Evolutionary conservation across 2,329 filamentous ascomycete genomes (phyloP).

Genomic region (Gnomoniopsis smithogilvyi): DNA sequence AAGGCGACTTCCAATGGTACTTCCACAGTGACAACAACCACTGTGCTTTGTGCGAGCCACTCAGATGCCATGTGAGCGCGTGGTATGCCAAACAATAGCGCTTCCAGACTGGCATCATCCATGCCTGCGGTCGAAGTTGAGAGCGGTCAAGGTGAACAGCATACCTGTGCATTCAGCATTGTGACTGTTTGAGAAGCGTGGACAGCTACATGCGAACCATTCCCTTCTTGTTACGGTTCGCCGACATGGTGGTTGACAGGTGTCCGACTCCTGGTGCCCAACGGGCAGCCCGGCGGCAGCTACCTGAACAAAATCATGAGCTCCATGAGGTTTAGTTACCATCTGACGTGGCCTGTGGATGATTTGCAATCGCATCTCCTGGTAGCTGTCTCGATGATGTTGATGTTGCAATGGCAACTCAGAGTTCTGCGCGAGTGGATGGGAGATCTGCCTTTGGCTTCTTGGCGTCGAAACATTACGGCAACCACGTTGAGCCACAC

Average conservation of each 20-base stretch:
- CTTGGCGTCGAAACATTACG: conserved; percentile 9
- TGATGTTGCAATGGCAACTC: not conserved
- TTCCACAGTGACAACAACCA: not conserved
- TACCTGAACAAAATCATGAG: not conserved
- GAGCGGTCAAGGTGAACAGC: not conserved
- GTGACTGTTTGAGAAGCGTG: conserved; percentile 8
- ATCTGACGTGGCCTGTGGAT: too few species aligned
- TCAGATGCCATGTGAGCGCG: not conserved
- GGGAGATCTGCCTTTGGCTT: not conserved
- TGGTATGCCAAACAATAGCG: conserved; percentile 12
- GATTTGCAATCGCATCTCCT: not conserved
- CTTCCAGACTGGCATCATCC: conserved; percentile 11
- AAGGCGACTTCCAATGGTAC: conserved; percentile 6
- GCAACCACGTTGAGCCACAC: not conserved
- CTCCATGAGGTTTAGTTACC: not conserved
- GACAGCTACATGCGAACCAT: not conserved
- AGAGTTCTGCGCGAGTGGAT: not conserved
- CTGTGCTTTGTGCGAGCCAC: not conserved
- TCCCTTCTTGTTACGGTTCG: not conserved
- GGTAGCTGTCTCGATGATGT: not conserved
- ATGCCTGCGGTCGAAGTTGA: conserved; percentile 1
- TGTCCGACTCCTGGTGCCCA: not conserved
- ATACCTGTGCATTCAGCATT: conserved; percentile 4
- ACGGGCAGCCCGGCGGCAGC: not conserved
- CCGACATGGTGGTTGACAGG: not conserved